Base-by-base conservation (phyloP, 768 basidiomycete genomes). In the Russula compacta region DNA sequence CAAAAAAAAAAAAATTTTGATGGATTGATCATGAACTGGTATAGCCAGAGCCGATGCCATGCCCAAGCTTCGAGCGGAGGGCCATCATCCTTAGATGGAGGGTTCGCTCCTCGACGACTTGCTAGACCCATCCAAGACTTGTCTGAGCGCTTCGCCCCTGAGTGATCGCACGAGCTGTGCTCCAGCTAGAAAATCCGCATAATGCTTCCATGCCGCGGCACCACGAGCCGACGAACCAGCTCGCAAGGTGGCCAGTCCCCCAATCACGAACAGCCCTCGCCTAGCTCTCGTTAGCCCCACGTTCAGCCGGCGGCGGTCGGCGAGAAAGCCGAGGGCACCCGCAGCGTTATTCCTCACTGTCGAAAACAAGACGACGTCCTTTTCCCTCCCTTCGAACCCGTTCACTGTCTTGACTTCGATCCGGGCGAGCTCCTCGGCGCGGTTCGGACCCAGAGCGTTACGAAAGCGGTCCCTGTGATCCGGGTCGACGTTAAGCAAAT, bases 381-480 rank as follows among this genome's bases (percentile, higher is more conserved):
- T 95, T 75, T 97, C 92, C 48, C 92, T 81, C 12, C 93, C 93
- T 72, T 97, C 92, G 71, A 95, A 97, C 19, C 93, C 93, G 67
- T 97, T 93, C 14, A 97, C 93, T 0, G 93, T 95, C 75, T 89
- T 91, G 68, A 95, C 81, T 72, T 95, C 93, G 54, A 97, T 79
- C 55, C 81, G 71, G 0, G 74, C 69, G 7, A 92, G 71, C 65
- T 94, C 84, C 73, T 80, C 75, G 19, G 79, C 83, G 29, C 91
- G 83, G 49, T 79, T 78, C 14, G 78, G 72, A 21, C 92, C 92
- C 24, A 95, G 77, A 0, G 82, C 78, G 6, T 72, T 69, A 42
- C 73, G 71, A 69, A 92, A 87, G 0, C 84, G 82, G 53, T 71
- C 71, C 44, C 72, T 72, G 53, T 83, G 81, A 61, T 77, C 76